Evolutionary conservation across 2,329 filamentous ascomycete species (phyloP).

Genomic region (Cladorrhinum sp.): DNA sequence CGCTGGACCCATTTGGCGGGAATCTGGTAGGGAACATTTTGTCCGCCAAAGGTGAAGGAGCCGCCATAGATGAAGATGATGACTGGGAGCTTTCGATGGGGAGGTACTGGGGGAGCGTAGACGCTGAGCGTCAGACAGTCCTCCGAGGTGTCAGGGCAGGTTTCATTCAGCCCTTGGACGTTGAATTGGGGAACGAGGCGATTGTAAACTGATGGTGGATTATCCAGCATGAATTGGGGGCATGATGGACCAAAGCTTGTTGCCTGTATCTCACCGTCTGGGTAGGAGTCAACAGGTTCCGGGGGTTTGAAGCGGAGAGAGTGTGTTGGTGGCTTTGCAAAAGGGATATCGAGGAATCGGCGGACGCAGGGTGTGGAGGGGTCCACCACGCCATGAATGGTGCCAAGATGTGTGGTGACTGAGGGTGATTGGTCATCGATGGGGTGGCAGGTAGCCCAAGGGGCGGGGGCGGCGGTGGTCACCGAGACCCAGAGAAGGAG

Average conservation of each 20-base stretch:
- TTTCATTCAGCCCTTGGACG: constrained; percentile 24
- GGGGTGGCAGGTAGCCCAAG: not conserved
- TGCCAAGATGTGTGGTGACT: constrained; percentile 10
- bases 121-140: constrained; percentile 28
- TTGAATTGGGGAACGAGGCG: constrained; percentile 27
- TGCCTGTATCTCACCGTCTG: constrained; percentile 19
- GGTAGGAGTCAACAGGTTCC: constrained; percentile 11
- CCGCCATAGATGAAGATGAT: constrained; percentile 31
- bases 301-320: constrained; percentile 29
- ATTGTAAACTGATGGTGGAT: constrained; percentile 17
- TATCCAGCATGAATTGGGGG: constrained; percentile 22
- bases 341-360: constrained; percentile 33
- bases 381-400: constrained; percentile 22
- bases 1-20: constrained; percentile 31
- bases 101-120: constrained; percentile 21
- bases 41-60: constrained; percentile 29
- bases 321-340: constrained; percentile 29
- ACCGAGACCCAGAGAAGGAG: not conserved
- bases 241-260: constrained; percentile 24
- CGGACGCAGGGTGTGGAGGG: constrained; percentile 19
- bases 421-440: constrained; percentile 3
- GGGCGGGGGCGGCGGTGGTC: not conserved
- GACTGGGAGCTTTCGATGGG: constrained; percentile 20
- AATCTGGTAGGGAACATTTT: constrained; percentile 30
- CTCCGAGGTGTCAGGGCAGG: constrained; percentile 22